These are phyloP conservation scores for Nicotiana tomentosiformis DNA, from an alignment of 257 asterid genomes.

Conservation along the genomic window DNA sequence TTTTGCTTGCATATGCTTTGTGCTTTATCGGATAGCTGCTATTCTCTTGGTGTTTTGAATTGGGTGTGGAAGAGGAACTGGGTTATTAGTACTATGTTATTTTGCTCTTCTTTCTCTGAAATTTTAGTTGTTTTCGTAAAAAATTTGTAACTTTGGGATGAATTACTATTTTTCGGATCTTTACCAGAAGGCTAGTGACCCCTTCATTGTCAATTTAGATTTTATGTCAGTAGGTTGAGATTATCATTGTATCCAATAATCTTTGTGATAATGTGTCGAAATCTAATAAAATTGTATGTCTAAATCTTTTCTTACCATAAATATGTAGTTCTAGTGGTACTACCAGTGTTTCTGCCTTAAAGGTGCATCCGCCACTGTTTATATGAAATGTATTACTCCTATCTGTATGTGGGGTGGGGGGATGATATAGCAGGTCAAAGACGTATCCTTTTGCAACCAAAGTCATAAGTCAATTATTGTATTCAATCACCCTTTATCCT, in stretches of 20 bases:
- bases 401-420: too few relatives aligned
- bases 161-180: neutral
- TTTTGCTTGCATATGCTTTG: neutral
- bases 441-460: slow-evolving; percentile 12
- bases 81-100: neutral
- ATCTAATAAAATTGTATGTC: too few relatives aligned
- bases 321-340: too few relatives aligned
- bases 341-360: too few relatives aligned
- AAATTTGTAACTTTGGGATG: neutral
- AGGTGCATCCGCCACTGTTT: too few relatives aligned
- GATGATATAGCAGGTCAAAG: too few relatives aligned
- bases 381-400: too few relatives aligned
- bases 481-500: slow-evolving; percentile 28
- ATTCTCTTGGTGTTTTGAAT: neutral
- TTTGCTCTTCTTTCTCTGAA: neutral
- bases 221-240: neutral
- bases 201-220: neutral
- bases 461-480: slow-evolving; percentile 27
- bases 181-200: neutral
- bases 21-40: neutral
- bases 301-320: too few relatives aligned
- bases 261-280: too few relatives aligned
- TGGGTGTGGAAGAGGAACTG: neutral
- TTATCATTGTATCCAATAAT: too few relatives aligned
- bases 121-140: neutral